Conservation (phyloP, 2,329 filamentous ascomycete genomes). For the Talaromyces sp. region DNA sequence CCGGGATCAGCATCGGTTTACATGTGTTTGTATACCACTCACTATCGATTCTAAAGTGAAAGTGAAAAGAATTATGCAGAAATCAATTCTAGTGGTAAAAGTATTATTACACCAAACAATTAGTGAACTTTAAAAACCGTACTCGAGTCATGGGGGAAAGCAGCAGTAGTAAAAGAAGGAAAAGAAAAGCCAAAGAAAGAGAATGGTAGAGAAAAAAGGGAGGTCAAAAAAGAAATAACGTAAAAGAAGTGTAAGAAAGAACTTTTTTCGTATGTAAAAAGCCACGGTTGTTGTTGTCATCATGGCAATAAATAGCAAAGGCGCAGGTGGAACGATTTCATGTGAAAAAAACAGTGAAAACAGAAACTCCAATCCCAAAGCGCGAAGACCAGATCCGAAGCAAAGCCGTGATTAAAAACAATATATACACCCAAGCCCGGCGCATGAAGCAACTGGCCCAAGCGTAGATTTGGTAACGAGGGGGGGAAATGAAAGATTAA, state of each 20-base stretch:
- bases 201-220: not conserved
- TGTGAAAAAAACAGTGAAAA: constrained; percentile 6
- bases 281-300: not conserved
- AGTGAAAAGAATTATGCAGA: not conserved
- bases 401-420: constrained; percentile 6
- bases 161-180: not conserved
- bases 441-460: not conserved
- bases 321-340: not conserved
- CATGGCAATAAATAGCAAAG: not conserved
- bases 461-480: constrained; percentile 4
- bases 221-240: not conserved
- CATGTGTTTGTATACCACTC: not conserved
- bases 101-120: not conserved
- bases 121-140: not conserved
- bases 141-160: constrained; percentile 3
- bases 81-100: not conserved
- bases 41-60: not conserved
- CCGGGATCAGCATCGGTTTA: too few relatives aligned
- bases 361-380: not conserved
- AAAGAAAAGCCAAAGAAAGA: constrained; percentile 12
- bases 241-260: not conserved
- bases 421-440: constrained; percentile 9
- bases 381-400: not conserved
- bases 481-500: constrained; percentile 5
- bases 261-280: not conserved